Percentiles rank a stretch among this genome's conserved stretches.
Conservation (phyloP, 768 basidiomycete species). For the Trametes punicea region DNA sequence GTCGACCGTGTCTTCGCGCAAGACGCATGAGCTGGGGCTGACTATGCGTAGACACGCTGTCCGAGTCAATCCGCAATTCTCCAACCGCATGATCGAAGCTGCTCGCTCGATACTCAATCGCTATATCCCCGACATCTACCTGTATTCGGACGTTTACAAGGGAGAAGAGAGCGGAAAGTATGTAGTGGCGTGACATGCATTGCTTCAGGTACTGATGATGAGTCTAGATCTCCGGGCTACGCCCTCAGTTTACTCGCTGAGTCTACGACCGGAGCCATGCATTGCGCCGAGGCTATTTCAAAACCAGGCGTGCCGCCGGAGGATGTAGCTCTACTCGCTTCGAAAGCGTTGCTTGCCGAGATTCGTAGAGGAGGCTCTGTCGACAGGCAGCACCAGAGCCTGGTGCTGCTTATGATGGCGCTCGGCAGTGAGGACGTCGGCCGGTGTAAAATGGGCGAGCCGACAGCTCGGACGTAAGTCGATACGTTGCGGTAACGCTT, state of each 20-base stretch:
- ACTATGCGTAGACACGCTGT: slow-evolving; percentile 74
- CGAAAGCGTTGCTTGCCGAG: slow-evolving; percentile 75
- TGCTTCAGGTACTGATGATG: neutral
- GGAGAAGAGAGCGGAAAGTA: slow-evolving; percentile 97
- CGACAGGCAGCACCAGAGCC: slow-evolving; percentile 82
- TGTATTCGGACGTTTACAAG: slow-evolving; percentile 98
- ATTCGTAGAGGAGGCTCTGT: slow-evolving; percentile 84
- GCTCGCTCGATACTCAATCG: slow-evolving; percentile 91
- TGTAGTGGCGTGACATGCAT: slow-evolving; percentile 29
- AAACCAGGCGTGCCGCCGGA: slow-evolving; percentile 84
- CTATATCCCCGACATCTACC: slow-evolving; percentile 96
- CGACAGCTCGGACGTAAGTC: slow-evolving; percentile 68
- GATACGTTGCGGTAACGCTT: neutral
- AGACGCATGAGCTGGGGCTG: too few species aligned
- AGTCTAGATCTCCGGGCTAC: slow-evolving; percentile 91
- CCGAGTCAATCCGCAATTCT: slow-evolving; percentile 95
- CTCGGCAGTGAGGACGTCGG: slow-evolving; percentile 98
- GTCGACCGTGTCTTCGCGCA: slow-evolving; percentile 31
- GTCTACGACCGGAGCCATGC: slow-evolving; percentile 85
- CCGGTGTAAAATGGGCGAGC: slow-evolving; percentile 79
- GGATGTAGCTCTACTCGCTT: slow-evolving; percentile 83
- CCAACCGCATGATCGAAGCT: slow-evolving; percentile 95
- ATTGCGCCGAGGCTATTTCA: slow-evolving; percentile 85
- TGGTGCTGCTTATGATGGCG: slow-evolving; percentile 88
- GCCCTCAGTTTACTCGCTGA: slow-evolving; percentile 88